A percentile compares a stretch with the other conserved stretches of the same genome.
Evolutionary conservation across 176 grass and related monocot species (phyloP).

Genomic region (Oryza rufipogon): DNA sequence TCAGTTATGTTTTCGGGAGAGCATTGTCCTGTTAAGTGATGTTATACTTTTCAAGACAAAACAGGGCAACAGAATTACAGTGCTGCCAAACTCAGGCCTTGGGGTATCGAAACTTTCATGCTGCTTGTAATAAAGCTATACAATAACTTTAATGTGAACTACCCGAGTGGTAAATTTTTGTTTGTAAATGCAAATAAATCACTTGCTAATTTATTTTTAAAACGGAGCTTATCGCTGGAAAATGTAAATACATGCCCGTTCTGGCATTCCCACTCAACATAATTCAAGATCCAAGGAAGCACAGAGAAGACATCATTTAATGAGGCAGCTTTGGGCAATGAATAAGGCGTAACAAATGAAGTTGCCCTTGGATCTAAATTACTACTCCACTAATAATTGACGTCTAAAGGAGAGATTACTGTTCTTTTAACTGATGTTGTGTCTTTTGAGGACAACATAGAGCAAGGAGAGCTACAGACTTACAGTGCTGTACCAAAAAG

Average conservation of each 20-base stretch:
- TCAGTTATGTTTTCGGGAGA: neutral
- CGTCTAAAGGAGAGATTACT: neutral
- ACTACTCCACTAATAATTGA: neutral
- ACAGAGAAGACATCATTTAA: constrained; percentile 13
- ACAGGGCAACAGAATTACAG: neutral
- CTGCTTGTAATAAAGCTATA: neutral
- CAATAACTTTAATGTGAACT: neutral
- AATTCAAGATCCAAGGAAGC: constrained; percentile 15
- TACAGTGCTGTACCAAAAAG: neutral
- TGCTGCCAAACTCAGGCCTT: neutral
- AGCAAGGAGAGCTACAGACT: neutral
- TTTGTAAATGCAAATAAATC: neutral
- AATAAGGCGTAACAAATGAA: constrained; percentile 8
- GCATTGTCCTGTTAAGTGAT: neutral
- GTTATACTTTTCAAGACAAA: neutral
- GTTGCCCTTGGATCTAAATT: neutral
- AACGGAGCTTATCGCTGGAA: neutral
- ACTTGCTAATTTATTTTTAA: neutral
- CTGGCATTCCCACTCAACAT: neutral
- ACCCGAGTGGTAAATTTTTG: neutral
- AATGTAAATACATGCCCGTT: neutral
- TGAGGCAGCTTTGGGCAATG: constrained; percentile 21
- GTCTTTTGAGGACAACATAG: neutral
- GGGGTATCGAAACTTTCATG: neutral
- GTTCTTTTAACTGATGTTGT: neutral